These are phyloP conservation scores for Ligustrum vulgare DNA, from an alignment of 257 asterid species.

Conservation along the genomic window DNA sequence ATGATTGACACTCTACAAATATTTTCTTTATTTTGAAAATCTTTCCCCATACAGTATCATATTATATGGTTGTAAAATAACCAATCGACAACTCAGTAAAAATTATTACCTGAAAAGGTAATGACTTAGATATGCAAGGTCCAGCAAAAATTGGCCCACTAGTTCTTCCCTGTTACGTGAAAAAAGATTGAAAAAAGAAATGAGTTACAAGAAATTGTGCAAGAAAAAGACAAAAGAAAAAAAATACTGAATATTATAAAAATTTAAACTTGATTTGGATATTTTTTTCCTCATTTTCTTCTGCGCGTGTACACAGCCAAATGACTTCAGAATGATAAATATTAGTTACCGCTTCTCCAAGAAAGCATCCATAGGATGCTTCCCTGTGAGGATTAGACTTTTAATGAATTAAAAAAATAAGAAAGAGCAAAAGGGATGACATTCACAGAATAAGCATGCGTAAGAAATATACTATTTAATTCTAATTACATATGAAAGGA, in stretches of 20 bases:
- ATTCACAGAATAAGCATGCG: not conserved
- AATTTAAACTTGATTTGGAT: constrained; percentile 10
- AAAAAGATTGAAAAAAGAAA: not conserved
- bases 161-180: constrained; percentile 58
- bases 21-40: not conserved
- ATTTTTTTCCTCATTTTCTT: not conserved
- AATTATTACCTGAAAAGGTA: constrained; percentile 70
- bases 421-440: not conserved
- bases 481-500: not conserved
- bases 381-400: not conserved
- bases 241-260: constrained; percentile 11
- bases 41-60: not conserved
- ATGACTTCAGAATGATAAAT: not conserved
- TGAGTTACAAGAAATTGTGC: not conserved
- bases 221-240: not conserved
- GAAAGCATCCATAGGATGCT: not conserved
- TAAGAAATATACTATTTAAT: not conserved
- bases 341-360: not conserved
- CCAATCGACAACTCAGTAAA: constrained; percentile 14
- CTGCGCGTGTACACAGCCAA: not conserved
- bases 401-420: not conserved
- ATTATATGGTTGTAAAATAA: not conserved
- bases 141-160: constrained; percentile 93
- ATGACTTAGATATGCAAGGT: constrained; percentile 61
- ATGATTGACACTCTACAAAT: not conserved